Conservation (phyloP, 2,329 filamentous ascomycete species). For the Trichoderma brevicompactum region DNA sequence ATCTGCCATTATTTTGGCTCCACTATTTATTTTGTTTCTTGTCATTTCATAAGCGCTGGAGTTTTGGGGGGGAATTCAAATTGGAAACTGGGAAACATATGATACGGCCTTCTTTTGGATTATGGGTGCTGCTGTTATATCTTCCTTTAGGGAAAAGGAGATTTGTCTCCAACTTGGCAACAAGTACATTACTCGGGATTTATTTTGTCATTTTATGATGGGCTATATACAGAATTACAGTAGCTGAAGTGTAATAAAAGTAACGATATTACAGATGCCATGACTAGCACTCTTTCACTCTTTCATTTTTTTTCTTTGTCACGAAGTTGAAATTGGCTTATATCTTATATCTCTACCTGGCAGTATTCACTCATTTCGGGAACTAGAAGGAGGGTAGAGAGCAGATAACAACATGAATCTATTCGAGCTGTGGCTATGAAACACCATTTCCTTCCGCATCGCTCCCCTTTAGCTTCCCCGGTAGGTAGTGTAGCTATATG, state of each 20-base stretch:
- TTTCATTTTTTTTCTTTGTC: too few relatives aligned
- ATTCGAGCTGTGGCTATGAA: neutral
- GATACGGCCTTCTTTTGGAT: neutral
- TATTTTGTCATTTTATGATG: conserved; percentile 13
- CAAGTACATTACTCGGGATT: neutral
- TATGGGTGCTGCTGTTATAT: neutral
- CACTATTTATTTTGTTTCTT: conserved; percentile 12
- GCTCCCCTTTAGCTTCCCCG: conserved; percentile 64
- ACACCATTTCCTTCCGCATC: neutral
- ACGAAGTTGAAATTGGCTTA: too few relatives aligned
- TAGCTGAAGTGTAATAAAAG: conserved; percentile 16
- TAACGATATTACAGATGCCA: neutral
- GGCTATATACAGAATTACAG: neutral
- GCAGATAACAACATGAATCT: too few relatives aligned
- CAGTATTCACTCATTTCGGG: too few relatives aligned
- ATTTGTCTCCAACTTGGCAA: neutral
- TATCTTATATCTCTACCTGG: too few relatives aligned
- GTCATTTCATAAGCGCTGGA: conserved; percentile 33
- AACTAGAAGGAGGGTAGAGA: too few relatives aligned
- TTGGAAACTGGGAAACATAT: conserved; percentile 8
- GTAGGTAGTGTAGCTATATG: conserved; percentile 83
- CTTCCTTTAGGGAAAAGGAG: neutral
- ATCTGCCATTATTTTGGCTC: neutral
- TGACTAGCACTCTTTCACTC: neutral
- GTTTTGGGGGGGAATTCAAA: conserved; percentile 24